A percentile compares a stretch with the other conserved stretches of the same genome.
Conservation (phyloP, 768 basidiomycete genomes). For the Macrocybe gigantea region DNA sequence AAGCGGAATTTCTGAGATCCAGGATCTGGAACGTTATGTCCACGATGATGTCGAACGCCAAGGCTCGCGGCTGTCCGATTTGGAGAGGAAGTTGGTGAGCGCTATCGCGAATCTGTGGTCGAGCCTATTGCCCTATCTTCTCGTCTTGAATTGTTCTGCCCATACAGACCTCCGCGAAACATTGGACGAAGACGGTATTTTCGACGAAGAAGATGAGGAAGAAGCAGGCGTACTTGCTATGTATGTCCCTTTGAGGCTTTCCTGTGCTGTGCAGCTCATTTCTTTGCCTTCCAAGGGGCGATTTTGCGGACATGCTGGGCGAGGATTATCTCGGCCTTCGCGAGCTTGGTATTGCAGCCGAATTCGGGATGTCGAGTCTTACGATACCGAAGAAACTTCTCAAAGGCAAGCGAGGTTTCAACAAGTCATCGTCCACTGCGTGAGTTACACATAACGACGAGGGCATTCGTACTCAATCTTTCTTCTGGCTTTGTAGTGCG, state of each 20-base stretch:
- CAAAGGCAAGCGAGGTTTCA: constrained; percentile 50
- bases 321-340: constrained; percentile 91
- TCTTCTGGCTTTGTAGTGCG: constrained; percentile 29
- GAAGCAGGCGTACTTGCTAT: constrained; percentile 35
- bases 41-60: constrained; percentile 85
- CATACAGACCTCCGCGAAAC: constrained; percentile 33
- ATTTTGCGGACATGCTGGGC: constrained; percentile 82
- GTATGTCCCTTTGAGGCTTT: constrained; percentile 15
- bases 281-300: constrained; percentile 51
- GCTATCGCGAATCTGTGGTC: constrained; percentile 75
- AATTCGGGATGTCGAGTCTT: constrained; percentile 74
- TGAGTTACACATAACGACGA: constrained; percentile 27
- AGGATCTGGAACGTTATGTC: constrained; percentile 82
- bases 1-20: constrained; percentile 72
- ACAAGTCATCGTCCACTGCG: constrained; percentile 35
- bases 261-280: constrained; percentile 37
- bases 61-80: constrained; percentile 65
- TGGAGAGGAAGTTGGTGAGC: constrained; percentile 81
- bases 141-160: constrained; percentile 1
- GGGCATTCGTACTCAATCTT: neutral
- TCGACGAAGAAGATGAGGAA: constrained; percentile 43
- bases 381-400: constrained; percentile 75
- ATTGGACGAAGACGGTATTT: constrained; percentile 47
- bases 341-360: constrained; percentile 83
- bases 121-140: neutral